phyloP scores from a whole-genome alignment of 257 asterid species.

The Nicotiana paniculata region DNA sequence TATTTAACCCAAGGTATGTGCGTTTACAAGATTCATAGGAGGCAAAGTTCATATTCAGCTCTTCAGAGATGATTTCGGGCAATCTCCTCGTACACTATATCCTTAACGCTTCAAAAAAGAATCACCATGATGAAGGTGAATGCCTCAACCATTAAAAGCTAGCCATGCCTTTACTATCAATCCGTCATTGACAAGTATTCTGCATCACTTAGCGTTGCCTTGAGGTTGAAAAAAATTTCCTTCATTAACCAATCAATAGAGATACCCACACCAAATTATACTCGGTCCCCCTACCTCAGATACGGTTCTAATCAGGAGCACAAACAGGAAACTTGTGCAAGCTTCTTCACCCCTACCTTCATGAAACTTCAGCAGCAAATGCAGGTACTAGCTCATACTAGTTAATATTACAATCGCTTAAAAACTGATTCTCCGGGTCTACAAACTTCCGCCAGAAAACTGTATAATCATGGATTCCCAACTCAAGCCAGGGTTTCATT shows the following conservation, averaged over 20 bases:
- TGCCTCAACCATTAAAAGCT: not conserved
- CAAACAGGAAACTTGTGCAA: constrained; percentile 8
- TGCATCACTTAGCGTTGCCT: constrained; percentile 2
- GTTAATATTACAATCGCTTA: constrained; percentile 86
- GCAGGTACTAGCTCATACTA: constrained; percentile 23
- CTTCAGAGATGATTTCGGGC: not conserved
- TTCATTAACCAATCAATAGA: constrained; percentile 12
- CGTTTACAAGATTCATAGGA: not conserved
- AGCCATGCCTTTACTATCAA: not conserved
- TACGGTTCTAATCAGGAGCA: not conserved
- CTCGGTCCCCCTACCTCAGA: constrained; percentile 11
- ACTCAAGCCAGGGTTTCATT: constrained; percentile 99
- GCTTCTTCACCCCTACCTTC: constrained; percentile 14
- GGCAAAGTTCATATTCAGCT: not conserved
- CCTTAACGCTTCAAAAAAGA: not conserved
- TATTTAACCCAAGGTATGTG: constrained; percentile 1
- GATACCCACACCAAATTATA: constrained; percentile 14
- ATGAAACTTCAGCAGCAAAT: constrained; percentile 23
- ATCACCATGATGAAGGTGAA: not conserved
- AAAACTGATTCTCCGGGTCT: constrained; percentile 55
- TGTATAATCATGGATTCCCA: constrained; percentile 77
- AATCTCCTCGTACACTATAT: not conserved
- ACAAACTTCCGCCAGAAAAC: constrained; percentile 67
- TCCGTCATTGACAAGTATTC: not conserved
- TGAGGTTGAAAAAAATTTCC: constrained; percentile 3